Evolutionary conservation across 164 flowering plant genomes (phyloP).

Genomic region (Nymphaea colorata): DNA sequence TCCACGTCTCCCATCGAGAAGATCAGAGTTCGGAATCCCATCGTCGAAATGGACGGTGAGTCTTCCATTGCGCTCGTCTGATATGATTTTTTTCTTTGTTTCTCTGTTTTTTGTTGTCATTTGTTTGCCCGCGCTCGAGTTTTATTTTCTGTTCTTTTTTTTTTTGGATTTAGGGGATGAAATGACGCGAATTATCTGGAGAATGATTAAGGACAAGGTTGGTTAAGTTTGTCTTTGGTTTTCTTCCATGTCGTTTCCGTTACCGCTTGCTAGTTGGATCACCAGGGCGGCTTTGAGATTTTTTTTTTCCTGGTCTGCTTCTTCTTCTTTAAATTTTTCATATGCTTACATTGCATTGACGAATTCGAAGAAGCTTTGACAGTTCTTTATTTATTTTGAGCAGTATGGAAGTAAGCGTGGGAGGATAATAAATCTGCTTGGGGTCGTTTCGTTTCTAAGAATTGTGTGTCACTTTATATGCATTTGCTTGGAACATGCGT

Average conservation of each 20-base stretch:
- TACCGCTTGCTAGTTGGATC: no score
- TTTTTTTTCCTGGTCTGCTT: neutral
- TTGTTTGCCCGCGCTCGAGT: neutral
- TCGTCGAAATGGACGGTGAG: constrained; percentile 92
- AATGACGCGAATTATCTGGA: constrained; percentile 91
- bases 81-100: neutral
- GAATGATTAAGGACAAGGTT: constrained; percentile 87
- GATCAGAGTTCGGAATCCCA: constrained; percentile 62
- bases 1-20: constrained; percentile 13
- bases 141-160: neutral
- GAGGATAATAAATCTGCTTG: no score
- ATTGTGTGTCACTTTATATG: no score
- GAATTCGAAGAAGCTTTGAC: no score
- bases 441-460: no score
- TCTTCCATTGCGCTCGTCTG: neutral
- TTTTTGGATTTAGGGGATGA: constrained; percentile 62
- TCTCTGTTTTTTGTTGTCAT: neutral
- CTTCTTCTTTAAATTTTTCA: neutral
- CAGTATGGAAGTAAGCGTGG: no score
- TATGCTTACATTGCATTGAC: neutral
- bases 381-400: no score
- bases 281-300: no score
- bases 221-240: neutral
- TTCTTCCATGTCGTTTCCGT: neutral
- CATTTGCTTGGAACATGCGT: no score